phyloP scores from a whole-genome alignment of 2,329 filamentous ascomycete genomes.

The Tolypocladium guangdongense region DNA sequence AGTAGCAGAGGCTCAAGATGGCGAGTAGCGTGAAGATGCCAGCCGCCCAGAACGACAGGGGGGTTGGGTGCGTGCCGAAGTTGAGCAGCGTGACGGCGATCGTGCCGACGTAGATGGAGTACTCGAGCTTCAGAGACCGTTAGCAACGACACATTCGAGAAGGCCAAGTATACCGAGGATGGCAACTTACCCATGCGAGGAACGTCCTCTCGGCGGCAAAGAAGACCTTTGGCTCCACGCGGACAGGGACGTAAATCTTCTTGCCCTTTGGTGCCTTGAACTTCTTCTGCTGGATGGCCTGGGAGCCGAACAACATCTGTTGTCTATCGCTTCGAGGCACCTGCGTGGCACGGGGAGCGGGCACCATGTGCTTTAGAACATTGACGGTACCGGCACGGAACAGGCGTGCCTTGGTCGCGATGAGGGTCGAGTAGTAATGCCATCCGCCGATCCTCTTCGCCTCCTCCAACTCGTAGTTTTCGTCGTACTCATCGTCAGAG shows the following conservation, averaged over 20 bases:
- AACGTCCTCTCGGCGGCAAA: conserved; percentile 96
- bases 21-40: conserved; percentile 77
- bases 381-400: conserved; percentile 31
- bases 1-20: conserved; percentile 68
- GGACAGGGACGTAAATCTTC: conserved; percentile 90
- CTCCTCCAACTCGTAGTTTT: conserved; percentile 65
- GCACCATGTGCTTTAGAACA: conserved; percentile 39
- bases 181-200: conserved; percentile 66
- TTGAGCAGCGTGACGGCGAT: conserved; percentile 79
- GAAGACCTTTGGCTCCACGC: conserved; percentile 95
- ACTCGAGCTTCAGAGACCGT: conserved; percentile 58
- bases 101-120: conserved; percentile 84
- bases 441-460: conserved; percentile 66
- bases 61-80: conserved; percentile 52
- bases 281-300: conserved; percentile 44
- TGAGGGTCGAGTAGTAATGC: conserved; percentile 57
- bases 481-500: conserved; percentile 67
- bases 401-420: conserved; percentile 31
- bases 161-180: not conserved
- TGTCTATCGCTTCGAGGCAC: conserved; percentile 47
- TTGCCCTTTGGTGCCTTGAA: conserved; percentile 72
- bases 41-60: conserved; percentile 54
- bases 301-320: conserved; percentile 40
- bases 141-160: conserved; percentile 8
- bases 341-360: conserved; percentile 41